phyloP scores from a whole-genome alignment of 768 basidiomycete genomes.

The Naganishia vaughanmartiniae region DNA sequence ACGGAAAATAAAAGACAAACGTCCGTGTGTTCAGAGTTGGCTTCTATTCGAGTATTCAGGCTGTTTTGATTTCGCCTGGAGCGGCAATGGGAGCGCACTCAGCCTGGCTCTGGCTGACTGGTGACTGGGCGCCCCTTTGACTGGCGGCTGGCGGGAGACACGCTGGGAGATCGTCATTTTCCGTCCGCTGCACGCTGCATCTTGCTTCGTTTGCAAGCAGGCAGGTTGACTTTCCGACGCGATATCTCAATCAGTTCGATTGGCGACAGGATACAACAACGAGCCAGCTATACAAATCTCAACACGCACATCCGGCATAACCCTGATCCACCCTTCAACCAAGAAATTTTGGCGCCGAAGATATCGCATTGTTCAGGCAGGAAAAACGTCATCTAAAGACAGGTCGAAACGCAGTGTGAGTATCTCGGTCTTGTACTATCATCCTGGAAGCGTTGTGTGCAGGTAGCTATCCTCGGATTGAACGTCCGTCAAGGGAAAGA shows the following conservation, averaged over 20 bases:
- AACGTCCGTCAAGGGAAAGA: neutral
- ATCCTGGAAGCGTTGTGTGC: neutral
- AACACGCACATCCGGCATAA: neutral
- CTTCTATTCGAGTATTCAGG: neutral
- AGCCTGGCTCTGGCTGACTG: conserved; percentile 13
- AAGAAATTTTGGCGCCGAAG: neutral
- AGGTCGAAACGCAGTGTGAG: conserved; percentile 2
- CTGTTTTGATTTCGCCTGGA: conserved; percentile 1
- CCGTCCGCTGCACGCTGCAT: neutral
- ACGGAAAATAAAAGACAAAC: neutral
- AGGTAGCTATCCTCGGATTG: neutral
- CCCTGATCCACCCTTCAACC: neutral
- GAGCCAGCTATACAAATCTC: neutral
- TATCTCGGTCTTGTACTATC: neutral
- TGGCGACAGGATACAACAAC: neutral
- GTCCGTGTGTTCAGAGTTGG: conserved; percentile 2
- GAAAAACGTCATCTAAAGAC: conserved; percentile 23
- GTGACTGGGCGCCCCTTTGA: conserved; percentile 16
- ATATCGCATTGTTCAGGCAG: conserved; percentile 2
- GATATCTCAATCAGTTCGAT: neutral
- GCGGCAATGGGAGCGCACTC: neutral
- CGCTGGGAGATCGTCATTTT: conserved; percentile 21
- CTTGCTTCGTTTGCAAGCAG: neutral
- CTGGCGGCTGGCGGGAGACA: neutral
- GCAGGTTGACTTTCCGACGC: neutral